Evolutionary conservation across 2,329 filamentous ascomycete genomes (phyloP), one percentile per base, ranked within the genome.

Genomic region (Fusarium sp.): DNA sequence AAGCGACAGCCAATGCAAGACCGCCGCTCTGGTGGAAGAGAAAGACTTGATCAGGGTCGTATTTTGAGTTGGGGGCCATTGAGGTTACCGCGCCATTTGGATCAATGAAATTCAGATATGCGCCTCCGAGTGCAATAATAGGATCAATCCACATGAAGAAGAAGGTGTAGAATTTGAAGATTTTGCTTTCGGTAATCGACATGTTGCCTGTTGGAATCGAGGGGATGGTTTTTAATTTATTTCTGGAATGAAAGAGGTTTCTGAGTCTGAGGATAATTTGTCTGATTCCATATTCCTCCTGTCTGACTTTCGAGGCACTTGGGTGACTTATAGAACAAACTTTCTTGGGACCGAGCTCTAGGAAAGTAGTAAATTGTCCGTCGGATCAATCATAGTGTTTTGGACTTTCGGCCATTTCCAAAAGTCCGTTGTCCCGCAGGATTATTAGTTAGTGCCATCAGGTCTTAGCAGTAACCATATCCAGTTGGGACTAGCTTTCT

Each of bases 11-110:
- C 10, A 62, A 19, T 18, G 59, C 59, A 14, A 62, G 53, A 23
- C 59, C 59, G n/a, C 59, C 59, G 18, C 59, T 62, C 16, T 62
- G 59, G 10, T 62, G 46, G 46, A 62, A 62, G 19, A 62, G 59
- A 52, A 62, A 62, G 41, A 51, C 41, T 42, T 62, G 59, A 14
- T 52, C n/a, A 7, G 59, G 16, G 12, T 62, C 59, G 18, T 62
- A 52, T 14, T 19, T 52, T n/a, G 59, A 62, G 25, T 34, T 46
- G 26, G 59, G 59, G 2, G 59, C 59, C 59, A 62, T 58, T 28
- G 53, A 56, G n/a, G 59, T 58, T 8, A 62, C 59, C 2, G 59
- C 59, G 18, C 45, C 28, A 12, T n/a, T 3, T 21, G 53, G 59
- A 30, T 62, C 59, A 37, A 58, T 19, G 21, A 62, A 62, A 31